A percentile compares a stretch with the other conserved stretches of the same genome.
Evolutionary conservation across 2,329 filamentous ascomycete genomes (phyloP).

Genomic region (Colletotrichum musicola): DNA sequence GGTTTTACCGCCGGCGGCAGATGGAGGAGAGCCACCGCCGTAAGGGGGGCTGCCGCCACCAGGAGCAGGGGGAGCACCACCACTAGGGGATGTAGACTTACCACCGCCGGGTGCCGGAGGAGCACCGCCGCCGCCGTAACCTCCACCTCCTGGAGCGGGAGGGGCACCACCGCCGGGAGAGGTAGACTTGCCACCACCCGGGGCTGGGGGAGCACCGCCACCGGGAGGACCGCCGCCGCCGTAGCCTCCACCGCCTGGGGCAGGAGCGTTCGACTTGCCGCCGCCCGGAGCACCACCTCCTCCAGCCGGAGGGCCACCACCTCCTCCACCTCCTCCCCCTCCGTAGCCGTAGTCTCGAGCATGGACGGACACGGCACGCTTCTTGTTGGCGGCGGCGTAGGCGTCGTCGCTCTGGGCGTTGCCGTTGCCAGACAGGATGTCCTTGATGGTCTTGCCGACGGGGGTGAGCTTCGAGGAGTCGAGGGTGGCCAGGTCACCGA

Average conservation of each 20-base stretch:
- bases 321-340: too few relatives aligned
- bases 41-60: neutral
- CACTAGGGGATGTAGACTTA: neutral
- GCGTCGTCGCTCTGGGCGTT: constrained; percentile 43
- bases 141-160: neutral
- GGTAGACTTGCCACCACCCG: too few relatives aligned
- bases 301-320: too few relatives aligned
- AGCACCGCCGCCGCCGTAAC: too few relatives aligned
- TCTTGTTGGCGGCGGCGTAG: constrained; percentile 24
- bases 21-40: too few relatives aligned
- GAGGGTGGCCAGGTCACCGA: constrained; percentile 56
- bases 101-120: neutral
- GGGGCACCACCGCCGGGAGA: neutral
- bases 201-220: neutral
- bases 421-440: constrained; percentile 50
- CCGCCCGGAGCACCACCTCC: too few relatives aligned
- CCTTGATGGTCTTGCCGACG: constrained; percentile 52
- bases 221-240: neutral
- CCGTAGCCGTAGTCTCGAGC: too few relatives aligned
- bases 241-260: too few relatives aligned
- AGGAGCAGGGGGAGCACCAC: neutral
- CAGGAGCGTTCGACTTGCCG: too few relatives aligned
- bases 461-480: constrained; percentile 47
- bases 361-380: neutral
- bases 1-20: too few relatives aligned